Percentiles rank a stretch among this genome's conserved stretches.
phyloP scores from a whole-genome alignment of 257 asterid genomes.

The Scutellaria baicalensis region DNA sequence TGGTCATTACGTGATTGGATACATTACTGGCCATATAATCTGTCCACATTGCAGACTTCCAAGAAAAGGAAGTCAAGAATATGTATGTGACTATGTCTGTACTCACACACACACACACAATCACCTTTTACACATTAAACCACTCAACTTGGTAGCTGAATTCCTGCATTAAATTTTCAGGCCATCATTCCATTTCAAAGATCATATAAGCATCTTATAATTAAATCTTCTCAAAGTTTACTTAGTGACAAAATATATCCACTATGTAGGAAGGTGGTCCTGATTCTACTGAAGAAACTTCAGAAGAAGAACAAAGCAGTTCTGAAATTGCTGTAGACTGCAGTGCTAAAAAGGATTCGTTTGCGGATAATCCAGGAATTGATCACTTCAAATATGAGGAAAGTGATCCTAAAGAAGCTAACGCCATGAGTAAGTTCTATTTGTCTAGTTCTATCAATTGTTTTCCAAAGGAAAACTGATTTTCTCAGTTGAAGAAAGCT shows the following conservation, averaged over 20 bases:
- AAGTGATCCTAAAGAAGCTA: constrained; percentile 57
- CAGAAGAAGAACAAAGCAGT: constrained; percentile 27
- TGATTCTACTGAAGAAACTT: constrained; percentile 30
- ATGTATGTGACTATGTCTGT: too few relatives aligned
- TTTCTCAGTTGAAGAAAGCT: not conserved
- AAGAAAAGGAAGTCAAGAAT: not conserved
- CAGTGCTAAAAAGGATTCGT: constrained; percentile 12
- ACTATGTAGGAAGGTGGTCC: constrained; percentile 39
- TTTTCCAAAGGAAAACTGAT: not conserved
- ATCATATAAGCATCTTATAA: not conserved
- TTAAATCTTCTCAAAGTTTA: not conserved
- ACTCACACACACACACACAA: not conserved
- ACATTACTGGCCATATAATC: constrained; percentile 5
- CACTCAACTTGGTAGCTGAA: not conserved
- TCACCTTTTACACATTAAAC: not conserved
- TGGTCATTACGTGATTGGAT: not conserved
- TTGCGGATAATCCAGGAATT: constrained; percentile 43
- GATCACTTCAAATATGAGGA: constrained; percentile 77
- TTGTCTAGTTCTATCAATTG: not conserved
- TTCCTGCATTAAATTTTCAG: not conserved
- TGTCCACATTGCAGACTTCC: not conserved
- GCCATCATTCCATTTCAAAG: not conserved
- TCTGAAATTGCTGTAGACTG: constrained; percentile 14
- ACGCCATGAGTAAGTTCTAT: constrained; percentile 68
- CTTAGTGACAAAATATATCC: not conserved